Evolutionary conservation across 2,329 filamentous ascomycete species (phyloP).

Genomic region (Orbilia blumenaviensis): DNA sequence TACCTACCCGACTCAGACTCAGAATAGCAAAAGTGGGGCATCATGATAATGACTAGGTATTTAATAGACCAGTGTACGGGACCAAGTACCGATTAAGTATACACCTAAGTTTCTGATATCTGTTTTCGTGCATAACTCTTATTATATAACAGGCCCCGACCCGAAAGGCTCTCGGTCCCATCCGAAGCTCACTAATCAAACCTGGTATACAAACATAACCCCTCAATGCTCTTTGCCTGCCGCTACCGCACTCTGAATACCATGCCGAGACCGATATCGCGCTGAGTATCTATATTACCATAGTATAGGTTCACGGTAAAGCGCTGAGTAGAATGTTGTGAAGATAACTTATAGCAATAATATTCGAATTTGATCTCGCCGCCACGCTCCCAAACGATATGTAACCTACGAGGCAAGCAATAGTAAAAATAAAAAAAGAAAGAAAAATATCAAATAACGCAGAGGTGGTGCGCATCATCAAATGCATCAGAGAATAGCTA

Average conservation of each 20-base stretch:
- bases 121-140: no score
- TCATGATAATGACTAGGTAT: no score
- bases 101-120: no score
- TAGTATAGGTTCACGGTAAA: not conserved
- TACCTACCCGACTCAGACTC: not conserved
- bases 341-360: not conserved
- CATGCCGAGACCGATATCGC: no score
- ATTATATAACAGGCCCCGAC: not conserved
- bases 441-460: no score
- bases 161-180: not conserved
- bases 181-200: not conserved
- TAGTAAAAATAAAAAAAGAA: slow-evolving; percentile 6
- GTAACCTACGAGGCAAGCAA: not conserved
- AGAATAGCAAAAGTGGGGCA: not conserved
- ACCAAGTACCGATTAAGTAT: no score
- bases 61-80: no score
- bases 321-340: not conserved
- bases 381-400: slow-evolving; percentile 47
- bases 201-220: no score
- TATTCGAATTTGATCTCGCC: not conserved
- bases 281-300: no score
- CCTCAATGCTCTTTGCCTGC: no score
- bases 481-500: slow-evolving; percentile 20
- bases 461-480: slow-evolving; percentile 9
- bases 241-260: no score